Evolutionary conservation across 192 early-diverging fungal genomes (phyloP), one percentile per base, ranked within the genome.

Genomic region (Mortierella claussenii): DNA sequence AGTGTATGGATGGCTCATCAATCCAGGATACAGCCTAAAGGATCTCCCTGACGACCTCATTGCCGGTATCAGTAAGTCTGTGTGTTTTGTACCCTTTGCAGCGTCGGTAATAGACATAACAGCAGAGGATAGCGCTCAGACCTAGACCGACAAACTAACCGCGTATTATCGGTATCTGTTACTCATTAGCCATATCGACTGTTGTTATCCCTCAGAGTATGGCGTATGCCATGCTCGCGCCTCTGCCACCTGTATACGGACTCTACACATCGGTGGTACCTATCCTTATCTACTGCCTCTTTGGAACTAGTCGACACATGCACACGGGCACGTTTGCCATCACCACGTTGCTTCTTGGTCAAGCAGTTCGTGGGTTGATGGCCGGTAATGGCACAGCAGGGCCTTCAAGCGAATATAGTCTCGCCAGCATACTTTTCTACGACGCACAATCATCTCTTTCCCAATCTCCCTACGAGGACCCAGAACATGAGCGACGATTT

Each of bases 141-240:
- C 47, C 47, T 24, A n/a, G n/a, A n/a, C n/a, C n/a, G n/a, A n/a
- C n/a, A n/a, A n/a, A n/a, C n/a, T n/a, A 17, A 42, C 17, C 40
- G 40, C 40, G 40, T 42, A 42, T 17, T 17, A 42, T 11, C 17
- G 40, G 17, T 32, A 31, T 45, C 34, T 40, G 4, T 44, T 36
- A 17, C 5, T 23, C 34, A 26, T 48, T 26, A 79, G 78, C 78
- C 33, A 69, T 79, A 36, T 79, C 78, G 3, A 79, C 78, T 43
- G 68, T 80, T 21, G 79, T 80, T 31, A 78, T 80, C 34, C 79
- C 79, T 45, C 79, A 80, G 34, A 78, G 79, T 53, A 80, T 80
- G 80, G 80, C 80, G 20, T 82, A 82, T 66, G 80, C 80, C 9
- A 79, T 70, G 70, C 55, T 82, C n/a, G 80, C 80, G 20, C 63